Evolutionary conservation across 1,284 basidiomycete species (phyloP).

Genomic region (Anthracocystis walkeri): DNA sequence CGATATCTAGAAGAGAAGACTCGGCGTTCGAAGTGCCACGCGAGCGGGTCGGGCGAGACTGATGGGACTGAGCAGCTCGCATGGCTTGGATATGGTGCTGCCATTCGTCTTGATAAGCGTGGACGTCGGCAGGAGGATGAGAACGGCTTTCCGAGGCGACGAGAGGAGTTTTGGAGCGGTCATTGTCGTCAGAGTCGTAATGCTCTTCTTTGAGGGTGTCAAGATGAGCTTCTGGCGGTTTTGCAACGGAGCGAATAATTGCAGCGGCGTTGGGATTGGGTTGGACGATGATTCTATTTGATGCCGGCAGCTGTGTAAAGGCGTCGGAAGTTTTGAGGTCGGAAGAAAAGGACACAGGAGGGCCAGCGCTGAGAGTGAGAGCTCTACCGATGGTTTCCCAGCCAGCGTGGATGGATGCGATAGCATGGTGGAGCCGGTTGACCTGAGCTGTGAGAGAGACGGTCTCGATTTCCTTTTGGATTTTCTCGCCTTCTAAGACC

Average conservation of each 20-base stretch:
- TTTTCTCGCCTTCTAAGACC: conserved; percentile 56
- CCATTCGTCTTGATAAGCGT: conserved; percentile 6
- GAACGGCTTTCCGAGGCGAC: background rate
- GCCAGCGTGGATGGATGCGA: conserved; percentile 47
- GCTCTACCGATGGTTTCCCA: conserved; percentile 61
- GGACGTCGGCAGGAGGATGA: background rate
- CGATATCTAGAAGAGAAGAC: conserved; percentile 23
- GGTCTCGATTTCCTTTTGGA: conserved; percentile 36
- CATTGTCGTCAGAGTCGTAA: background rate
- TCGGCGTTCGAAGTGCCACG: background rate
- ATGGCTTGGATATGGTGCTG: conserved; percentile 11
- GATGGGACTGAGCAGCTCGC: background rate
- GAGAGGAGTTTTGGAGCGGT: background rate
- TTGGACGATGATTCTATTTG: conserved; percentile 29
- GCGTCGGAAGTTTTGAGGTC: background rate
- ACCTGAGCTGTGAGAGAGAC: conserved; percentile 42
- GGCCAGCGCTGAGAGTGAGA: conserved; percentile 25
- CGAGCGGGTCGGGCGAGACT: background rate
- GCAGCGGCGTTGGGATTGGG: conserved; percentile 39
- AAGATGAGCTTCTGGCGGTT: conserved; percentile 47
- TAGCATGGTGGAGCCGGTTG: conserved; percentile 54
- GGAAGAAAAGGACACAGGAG: background rate
- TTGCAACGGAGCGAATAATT: conserved; percentile 36
- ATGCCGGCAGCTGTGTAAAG: conserved; percentile 9
- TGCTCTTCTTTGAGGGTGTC: conserved; percentile 32